Evolutionary conservation across 2,329 filamentous ascomycete genomes (phyloP).

Genomic region (Blastomyces parvus): DNA sequence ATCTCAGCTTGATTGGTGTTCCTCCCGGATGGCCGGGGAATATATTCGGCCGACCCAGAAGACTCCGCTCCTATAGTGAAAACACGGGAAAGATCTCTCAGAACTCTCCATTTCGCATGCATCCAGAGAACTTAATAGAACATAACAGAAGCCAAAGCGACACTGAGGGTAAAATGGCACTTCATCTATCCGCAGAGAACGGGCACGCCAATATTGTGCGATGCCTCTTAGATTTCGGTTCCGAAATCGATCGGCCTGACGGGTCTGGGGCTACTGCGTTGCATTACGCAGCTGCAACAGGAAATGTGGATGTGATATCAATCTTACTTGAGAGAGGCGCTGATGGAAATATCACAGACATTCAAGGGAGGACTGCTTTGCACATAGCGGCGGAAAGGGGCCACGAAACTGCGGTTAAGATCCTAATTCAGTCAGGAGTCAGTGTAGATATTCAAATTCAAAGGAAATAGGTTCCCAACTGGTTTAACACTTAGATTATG

Average conservation of each 20-base stretch:
- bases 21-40: not conserved
- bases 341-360: not conserved
- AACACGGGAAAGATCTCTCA: not conserved
- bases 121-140: not conserved
- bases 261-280: not conserved
- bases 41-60: not conserved
- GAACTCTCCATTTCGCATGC: not conserved
- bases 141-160: not conserved
- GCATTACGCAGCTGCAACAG: conserved; percentile 1
- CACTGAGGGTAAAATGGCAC: conserved; percentile 1
- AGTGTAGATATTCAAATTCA: conserved; percentile 4
- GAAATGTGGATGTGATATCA: conserved; percentile 1
- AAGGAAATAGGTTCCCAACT: not conserved
- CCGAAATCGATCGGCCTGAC: not conserved
- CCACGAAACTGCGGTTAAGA: not conserved
- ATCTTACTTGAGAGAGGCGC: not conserved
- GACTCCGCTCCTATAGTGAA: not conserved
- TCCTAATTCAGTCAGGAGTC: not conserved
- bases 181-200: not conserved
- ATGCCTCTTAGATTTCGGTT: conserved; percentile 1
- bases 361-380: not conserved
- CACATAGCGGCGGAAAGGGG: conserved; percentile 1
- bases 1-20: not conserved
- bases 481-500: not conserved
- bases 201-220: not conserved